Base-by-base conservation (phyloP, 108 stramenopile species). In the Conticribra weissflogii region DNA sequence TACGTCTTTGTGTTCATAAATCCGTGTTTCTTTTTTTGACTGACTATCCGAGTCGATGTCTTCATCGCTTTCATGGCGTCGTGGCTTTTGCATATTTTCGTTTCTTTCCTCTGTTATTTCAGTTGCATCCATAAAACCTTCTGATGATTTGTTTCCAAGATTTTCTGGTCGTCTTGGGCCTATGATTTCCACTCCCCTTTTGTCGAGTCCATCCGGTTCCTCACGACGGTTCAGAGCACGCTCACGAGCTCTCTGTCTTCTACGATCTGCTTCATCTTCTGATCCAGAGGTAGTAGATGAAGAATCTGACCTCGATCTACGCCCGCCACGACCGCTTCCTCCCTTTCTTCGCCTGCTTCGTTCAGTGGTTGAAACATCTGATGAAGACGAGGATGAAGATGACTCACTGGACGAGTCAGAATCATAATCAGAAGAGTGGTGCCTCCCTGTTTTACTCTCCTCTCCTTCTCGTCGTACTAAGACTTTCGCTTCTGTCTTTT, bases 261-360 rank as follows among this genome's bases (percentile, higher is more conserved):
- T 59, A 36, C 61, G 50, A 57, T 80, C 79, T 19, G 79, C 79
- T 41, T 74, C 67, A 58, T 75, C 79, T 59, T 80, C 79, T 2
- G 68, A 63, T 15, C 60, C 62, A 29, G 70, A 71, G 1, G 72
- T 66, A 21, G 64, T 59, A 1, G 80, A 74, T 17, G 75, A 72
- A 18, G 68, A 76, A 54, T 51, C 33, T 3, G 74, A 68, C 21
- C 72, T 58, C 19, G 41, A 46, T 47, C 74, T n/a, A n/a, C n/a
- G 29, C 7, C 66, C 50, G 56, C 74, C 32, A 31, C 65, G 50
- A 32, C 63, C 29, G 31, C 34, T 28, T 63, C 34, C 57, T 33
- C 59, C 5, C 19, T 33, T 51, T 59, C 61, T 76, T 50, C 61
- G 53, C 54, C 49, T 62, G 24, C 61, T 51, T 54, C 76, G 36